Base-by-base conservation (phyloP, 768 basidiomycete genomes). In the Exidia glandulosa region DNA sequence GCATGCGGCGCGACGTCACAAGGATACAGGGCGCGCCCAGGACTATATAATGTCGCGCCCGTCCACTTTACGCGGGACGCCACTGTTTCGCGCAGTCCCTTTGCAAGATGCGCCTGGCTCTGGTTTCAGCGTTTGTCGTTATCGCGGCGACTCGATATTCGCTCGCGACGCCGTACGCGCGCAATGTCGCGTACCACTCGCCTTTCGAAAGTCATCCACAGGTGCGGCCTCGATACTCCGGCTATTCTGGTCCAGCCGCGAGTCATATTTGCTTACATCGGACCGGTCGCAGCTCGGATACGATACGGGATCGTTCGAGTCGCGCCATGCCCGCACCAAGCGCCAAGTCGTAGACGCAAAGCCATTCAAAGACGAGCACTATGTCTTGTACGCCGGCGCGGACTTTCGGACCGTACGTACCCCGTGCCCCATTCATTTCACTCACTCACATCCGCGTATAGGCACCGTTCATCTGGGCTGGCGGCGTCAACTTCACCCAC, bases 401-500 rank as follows among this genome's bases (percentile, higher is more conserved):
- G 47, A 59, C 58, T 59, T 27, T 13, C 16, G 33, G 23, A 59
- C 45, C 37, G 58, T 45, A 23, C 16, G 41, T 45, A 45, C 3
- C 2, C 13, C 19, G 6, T 45, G 16, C 16, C 10, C 6, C 19
- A 45, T 45, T 19, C 19, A 23, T 45, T 6, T 23, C 23, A 45
- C 23, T 45, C 41, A 13, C 41, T 45, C 12, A 55, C 41, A 19
- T n/a, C n/a, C n/a, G n/a, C n/a, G n/a, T 47, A 2, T 56, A 79
- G 77, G 75, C 72, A 57, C 75, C 74, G 1, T 76, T 76, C 62
- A 67, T 81, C 25, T 78, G 77, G 75, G 75, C 67, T n/a, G 76
- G 77, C 19, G 79, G 78, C 9, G 62, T 80, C 48, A 77, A 79
- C 59, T 79, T 80, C 62, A 79, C 78, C 7, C 78, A 79, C 62